phyloP scores from a whole-genome alignment of 768 basidiomycete species.

The Lactarius indigo region DNA sequence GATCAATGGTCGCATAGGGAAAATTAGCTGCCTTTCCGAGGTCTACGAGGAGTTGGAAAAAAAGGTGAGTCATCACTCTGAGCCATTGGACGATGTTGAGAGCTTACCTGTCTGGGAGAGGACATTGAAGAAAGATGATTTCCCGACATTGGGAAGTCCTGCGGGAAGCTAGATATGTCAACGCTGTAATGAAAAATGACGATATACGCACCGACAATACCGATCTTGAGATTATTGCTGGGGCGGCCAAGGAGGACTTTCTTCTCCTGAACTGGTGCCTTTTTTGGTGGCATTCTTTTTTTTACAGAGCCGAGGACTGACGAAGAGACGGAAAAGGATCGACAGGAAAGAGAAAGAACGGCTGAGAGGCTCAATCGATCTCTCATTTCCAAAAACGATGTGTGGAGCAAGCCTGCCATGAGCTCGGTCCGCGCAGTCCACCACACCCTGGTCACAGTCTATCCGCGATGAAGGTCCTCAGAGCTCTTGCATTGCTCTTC shows the following conservation, averaged over 20 bases:
- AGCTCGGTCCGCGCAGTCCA: background rate
- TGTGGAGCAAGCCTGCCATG: background rate
- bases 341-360: slow-evolving; percentile 9
- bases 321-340: slow-evolving; percentile 39
- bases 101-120: slow-evolving; percentile 82
- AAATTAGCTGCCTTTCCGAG: slow-evolving; percentile 96
- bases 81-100: background rate
- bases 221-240: slow-evolving; percentile 96
- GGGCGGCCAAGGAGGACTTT: slow-evolving; percentile 87
- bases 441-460: slow-evolving; percentile 26
- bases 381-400: slow-evolving; percentile 21
- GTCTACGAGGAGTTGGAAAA: slow-evolving; percentile 43
- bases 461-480: slow-evolving; percentile 16
- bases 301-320: slow-evolving; percentile 39
- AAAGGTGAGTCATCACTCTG: slow-evolving; percentile 22
- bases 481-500: slow-evolving; percentile 19
- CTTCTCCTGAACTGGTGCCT: slow-evolving; percentile 72
- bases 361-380: slow-evolving; percentile 26
- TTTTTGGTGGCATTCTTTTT: slow-evolving; percentile 89
- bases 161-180: slow-evolving; percentile 13
- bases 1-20: slow-evolving; percentile 92
- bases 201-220: slow-evolving; percentile 87
- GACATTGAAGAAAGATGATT: slow-evolving; percentile 98
- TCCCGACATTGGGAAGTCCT: slow-evolving; percentile 97
- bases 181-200: slow-evolving; percentile 1